phyloP scores from a whole-genome alignment of 805 yeast genomes.

The Candida pini region DNA sequence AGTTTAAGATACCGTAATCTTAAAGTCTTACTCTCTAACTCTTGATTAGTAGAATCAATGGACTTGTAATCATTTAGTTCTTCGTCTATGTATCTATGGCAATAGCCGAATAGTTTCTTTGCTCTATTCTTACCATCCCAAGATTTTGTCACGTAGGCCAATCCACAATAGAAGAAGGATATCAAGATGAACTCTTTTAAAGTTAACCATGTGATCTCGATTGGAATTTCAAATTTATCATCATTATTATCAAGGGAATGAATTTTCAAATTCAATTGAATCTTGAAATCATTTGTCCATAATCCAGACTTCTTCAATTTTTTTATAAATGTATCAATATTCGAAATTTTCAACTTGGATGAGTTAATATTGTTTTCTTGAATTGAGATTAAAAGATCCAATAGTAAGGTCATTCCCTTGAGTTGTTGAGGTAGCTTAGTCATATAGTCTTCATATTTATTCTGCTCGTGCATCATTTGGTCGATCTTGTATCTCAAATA shows the following conservation, averaged over 20 bases:
- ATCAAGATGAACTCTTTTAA: conserved; percentile 37
- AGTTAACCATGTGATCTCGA: conserved; percentile 35
- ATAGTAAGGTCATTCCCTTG: conserved; percentile 26
- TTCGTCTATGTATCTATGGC: conserved; percentile 29
- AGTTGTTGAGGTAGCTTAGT: conserved; percentile 28
- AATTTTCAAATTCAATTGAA: conserved; percentile 4
- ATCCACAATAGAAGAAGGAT: conserved; percentile 38
- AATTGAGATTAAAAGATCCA: conserved; percentile 23
- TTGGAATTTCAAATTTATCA: conserved; percentile 12
- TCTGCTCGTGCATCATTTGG: conserved; percentile 13
- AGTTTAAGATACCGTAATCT: conserved; percentile 28
- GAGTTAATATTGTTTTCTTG: conserved; percentile 23
- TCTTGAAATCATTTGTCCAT: conserved; percentile 6
- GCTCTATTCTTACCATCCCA: conserved; percentile 32
- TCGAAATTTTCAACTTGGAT: conserved; percentile 22
- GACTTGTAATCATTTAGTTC: conserved; percentile 14
- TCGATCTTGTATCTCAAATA: conserved; percentile 15
- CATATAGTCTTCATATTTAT: background rate
- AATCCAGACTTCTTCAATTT: conserved; percentile 23
- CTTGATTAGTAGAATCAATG: conserved; percentile 12
- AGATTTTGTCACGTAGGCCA: conserved; percentile 32
- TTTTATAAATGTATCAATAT: conserved; percentile 25
- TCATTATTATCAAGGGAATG: background rate
- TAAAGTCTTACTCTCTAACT: conserved; percentile 22
- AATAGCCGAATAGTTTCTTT: conserved; percentile 31